Conservation (phyloP, 2,329 filamentous ascomycete species). For the Exophiala viscosa region DNA sequence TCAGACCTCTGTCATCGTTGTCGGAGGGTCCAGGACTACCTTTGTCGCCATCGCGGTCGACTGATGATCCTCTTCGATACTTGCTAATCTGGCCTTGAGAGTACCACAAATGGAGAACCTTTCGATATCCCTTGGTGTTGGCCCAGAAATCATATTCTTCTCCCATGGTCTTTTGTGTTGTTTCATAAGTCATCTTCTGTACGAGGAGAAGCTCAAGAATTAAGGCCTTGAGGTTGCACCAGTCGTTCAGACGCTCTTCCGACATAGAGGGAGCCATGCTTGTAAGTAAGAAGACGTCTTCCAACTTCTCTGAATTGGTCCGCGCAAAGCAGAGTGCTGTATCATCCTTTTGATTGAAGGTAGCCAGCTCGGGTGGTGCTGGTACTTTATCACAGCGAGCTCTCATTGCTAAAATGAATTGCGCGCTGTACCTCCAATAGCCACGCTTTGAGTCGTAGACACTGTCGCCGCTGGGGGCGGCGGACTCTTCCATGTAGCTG, state of each 20-base stretch:
- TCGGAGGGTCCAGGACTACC: background rate
- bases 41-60: background rate
- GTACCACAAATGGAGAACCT: slow-evolving; percentile 11
- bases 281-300: slow-evolving; percentile 1
- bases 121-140: slow-evolving; percentile 8
- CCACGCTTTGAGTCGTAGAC: slow-evolving; percentile 28
- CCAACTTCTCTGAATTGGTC: slow-evolving; percentile 16
- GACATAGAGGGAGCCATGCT: slow-evolving; percentile 1
- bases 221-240: slow-evolving; percentile 7
- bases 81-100: slow-evolving; percentile 2
- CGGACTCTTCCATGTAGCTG: slow-evolving; percentile 16
- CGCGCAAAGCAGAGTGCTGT: slow-evolving; percentile 5
- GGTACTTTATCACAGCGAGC: slow-evolving; percentile 3
- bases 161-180: slow-evolving; percentile 1
- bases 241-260: slow-evolving; percentile 3
- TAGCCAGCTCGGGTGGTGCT: background rate
- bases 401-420: slow-evolving; percentile 18
- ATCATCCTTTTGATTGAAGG: background rate
- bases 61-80: slow-evolving; percentile 3
- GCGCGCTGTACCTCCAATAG: slow-evolving; percentile 24
- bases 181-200: slow-evolving; percentile 7
- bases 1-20: background rate
- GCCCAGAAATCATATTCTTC: slow-evolving; percentile 17
- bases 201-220: slow-evolving; percentile 14
- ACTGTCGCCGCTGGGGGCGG: slow-evolving; percentile 20